phyloP scores from a whole-genome alignment of 148 eudicot genomes.

The Chenopodium berlandieri region DNA sequence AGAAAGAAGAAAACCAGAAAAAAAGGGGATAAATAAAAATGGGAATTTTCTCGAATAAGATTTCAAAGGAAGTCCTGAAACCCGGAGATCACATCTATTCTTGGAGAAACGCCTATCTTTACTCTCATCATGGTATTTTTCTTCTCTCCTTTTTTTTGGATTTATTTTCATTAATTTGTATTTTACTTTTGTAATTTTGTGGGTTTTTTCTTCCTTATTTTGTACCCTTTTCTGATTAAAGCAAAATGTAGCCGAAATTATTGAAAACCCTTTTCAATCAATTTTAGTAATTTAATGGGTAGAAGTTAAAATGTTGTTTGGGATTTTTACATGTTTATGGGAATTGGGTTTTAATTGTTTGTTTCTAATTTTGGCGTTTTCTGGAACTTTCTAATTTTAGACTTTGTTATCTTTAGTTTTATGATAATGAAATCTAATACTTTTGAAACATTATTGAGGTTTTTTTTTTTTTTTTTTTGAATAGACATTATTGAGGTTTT shows the following conservation, averaged over 20 bases:
- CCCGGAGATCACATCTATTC: constrained; percentile 78
- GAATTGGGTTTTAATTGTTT: neutral
- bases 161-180: neutral
- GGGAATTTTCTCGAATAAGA: constrained; percentile 58
- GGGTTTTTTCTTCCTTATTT: neutral
- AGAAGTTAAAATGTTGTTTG: constrained; percentile 1
- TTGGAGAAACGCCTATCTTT: constrained; percentile 59
- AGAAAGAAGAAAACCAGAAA: neutral
- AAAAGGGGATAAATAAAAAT: constrained; percentile 12
- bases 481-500: neutral
- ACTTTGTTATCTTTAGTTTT: neutral
- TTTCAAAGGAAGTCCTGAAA: constrained; percentile 41
- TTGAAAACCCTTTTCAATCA: neutral
- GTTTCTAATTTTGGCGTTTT: neutral
- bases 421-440: neutral
- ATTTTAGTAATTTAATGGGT: constrained; percentile 2
- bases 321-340: neutral
- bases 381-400: neutral
- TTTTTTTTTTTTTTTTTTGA: neutral
- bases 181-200: neutral
- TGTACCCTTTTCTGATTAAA: neutral
- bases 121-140: constrained; percentile 61
- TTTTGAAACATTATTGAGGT: neutral
- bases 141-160: neutral
- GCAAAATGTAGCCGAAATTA: neutral